Conservation (phyloP, 345 rosid species). For the Leavenworthia alabamica region DNA sequence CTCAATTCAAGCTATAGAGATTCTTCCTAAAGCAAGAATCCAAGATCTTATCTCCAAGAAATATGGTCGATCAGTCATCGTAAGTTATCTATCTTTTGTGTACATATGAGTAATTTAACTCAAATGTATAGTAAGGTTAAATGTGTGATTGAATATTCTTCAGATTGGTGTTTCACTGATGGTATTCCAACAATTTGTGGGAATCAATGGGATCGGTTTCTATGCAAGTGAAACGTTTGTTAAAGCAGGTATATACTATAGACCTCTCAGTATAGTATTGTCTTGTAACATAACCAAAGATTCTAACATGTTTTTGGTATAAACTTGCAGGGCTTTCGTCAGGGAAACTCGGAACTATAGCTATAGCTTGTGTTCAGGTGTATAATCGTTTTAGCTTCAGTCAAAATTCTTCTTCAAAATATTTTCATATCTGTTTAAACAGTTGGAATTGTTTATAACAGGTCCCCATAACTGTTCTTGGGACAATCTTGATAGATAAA, state of each 20-base stretch:
- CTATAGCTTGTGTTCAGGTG: constrained; percentile 81
- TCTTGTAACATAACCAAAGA: not conserved
- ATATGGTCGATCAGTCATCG: constrained; percentile 57
- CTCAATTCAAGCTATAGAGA: constrained; percentile 44
- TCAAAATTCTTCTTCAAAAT: not conserved
- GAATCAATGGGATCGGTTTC: constrained; percentile 76
- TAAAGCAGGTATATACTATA: constrained; percentile 52
- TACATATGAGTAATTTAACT: not conserved
- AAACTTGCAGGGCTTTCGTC: constrained; percentile 60
- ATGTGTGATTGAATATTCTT: not conserved
- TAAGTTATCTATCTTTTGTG: constrained; percentile 34
- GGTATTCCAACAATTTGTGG: constrained; percentile 82
- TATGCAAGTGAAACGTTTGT: constrained; percentile 84
- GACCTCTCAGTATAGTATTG: not conserved
- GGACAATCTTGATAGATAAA: constrained; percentile 71
- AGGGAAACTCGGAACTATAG: constrained; percentile 66
- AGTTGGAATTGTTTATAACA: constrained; percentile 1
- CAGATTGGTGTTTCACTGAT: constrained; percentile 84
- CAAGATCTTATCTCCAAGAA: constrained; percentile 55
- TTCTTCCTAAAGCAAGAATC: constrained; percentile 59
- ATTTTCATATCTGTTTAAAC: not conserved
- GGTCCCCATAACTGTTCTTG: constrained; percentile 75
- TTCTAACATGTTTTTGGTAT: not conserved
- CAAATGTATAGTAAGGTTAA: not conserved
- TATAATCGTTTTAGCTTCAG: not conserved